Base-by-base conservation (phyloP, 495 filamentous ascomycete genomes). In the Tuber calosporum region DNA sequence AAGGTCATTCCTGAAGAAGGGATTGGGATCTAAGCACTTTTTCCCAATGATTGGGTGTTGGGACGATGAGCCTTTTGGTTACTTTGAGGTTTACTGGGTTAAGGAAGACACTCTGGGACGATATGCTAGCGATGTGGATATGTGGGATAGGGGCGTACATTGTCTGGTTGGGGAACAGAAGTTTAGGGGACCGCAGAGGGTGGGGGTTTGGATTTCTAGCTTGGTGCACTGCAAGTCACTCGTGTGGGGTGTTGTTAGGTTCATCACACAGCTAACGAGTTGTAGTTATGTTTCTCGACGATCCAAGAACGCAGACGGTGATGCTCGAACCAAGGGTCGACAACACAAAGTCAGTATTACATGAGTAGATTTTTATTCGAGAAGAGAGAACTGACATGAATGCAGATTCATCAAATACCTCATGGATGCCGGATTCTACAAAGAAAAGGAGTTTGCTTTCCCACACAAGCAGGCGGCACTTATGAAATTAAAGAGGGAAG, bases 61-160 rank as follows among this genome's bases (percentile, higher is more conserved):
- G 93, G 71, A 77, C 69, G 74, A 69, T 26, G 91, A 94, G 73
- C 95, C 95, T 0, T 99, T 98, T 83, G 95, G 95, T 0, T 99
- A 96, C 79, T 97, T 99, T 80, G 96, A 99, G 84, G 87, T 99
- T 53, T 99, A 99, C 84, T 99, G 96, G 96, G 94, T 95, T 2
- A 97, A 97, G 78, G 95, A 99, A 81, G 96, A 98, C 80, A 83
- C 83, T 2, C 81, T 99, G 36, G 93, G 92, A 0, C 83, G 83
- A 43, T 78, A 80, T 48, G 76, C 68, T 22, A 78, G 69, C 4
- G 84, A 84, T 6, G 88, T 89, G 1, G 87, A 87, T 37, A 90
- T 96, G 78, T 97, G 92, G 82, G 96, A 97, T 80, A 86, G 95
- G 17, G 95, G 96, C 0, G 84, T 96, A 48, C 96, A 98, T 82